Evolutionary conservation across 192 early-diverging fungal species (phyloP), one percentile per base, ranked within the genome.

Genomic region (Umbelopsis sp.): DNA sequence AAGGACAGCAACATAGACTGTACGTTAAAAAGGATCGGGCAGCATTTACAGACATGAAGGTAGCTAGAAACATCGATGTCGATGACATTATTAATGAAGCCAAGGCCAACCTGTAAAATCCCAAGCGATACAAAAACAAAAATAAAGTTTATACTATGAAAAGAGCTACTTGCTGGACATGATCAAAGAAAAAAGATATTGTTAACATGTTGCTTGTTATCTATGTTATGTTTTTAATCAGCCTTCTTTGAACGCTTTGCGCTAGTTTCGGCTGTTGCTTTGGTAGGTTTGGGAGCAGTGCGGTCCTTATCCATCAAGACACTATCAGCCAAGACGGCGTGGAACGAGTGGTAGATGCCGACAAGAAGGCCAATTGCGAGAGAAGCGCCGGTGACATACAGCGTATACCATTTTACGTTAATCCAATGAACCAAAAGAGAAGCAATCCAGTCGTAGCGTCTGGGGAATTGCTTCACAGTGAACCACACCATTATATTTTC

Each of bases 301-400:
- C 75, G 52, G 47, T 78, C 77, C 26, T 74, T 74, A 4, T 78
- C 77, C 69, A 78, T 65, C 68, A 78, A 51, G 8, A 78, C 77
- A 67, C 77, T 78, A 22, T 74, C 68, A 16, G 77, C 77, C 22
- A 78, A 59, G 2, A 78, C 20, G 21, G 45, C 20, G 22, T 78
- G 77, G 69, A 78, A 78, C 16, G 62, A 25, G 47, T 66, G 71
- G 44, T 78, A 78, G 34, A 78, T 71, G 22, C 72, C 77, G 12
- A 65, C 69, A 21, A 78, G 70, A 2, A 70, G 10, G 32, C 62
- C 56, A 14, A 74, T 22, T 29, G 31, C 65, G 17, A 74, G 20
- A 17, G 69, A 16, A 1, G 49, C 77, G 3, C 70, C 32, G 0
- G 72, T 71, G 4, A n/a, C 17, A 21, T 50, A 70, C 21, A 78